A percentile compares a stretch with the other conserved stretches of the same genome.
These are phyloP conservation scores for Globisporangium emineosum DNA, from an alignment of 352 stramenopile species.

Conservation along the genomic window DNA sequence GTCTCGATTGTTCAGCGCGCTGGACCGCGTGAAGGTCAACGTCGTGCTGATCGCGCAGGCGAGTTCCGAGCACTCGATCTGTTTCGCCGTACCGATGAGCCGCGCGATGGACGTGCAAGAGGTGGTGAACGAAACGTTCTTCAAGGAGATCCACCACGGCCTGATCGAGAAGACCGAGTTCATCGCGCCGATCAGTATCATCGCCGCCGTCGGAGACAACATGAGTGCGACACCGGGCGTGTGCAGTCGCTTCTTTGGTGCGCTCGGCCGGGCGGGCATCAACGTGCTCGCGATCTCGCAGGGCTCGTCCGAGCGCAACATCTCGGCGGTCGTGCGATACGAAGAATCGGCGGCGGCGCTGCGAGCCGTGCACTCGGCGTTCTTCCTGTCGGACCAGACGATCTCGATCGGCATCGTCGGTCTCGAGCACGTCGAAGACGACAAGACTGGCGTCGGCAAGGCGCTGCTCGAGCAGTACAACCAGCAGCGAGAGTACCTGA, in stretches of 20 bases:
- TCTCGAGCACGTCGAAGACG: constrained; percentile 52
- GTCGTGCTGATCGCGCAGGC: constrained; percentile 94
- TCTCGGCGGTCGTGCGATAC: constrained; percentile 91
- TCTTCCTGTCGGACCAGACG: constrained; percentile 92
- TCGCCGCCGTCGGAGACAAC: constrained; percentile 94
- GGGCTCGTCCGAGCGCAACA: constrained; percentile 93
- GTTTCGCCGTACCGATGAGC: constrained; percentile 89
- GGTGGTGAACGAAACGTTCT: constrained; percentile 81
- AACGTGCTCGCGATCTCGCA: constrained; percentile 96
- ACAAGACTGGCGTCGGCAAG: constrained; percentile 60
- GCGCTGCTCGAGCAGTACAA: constrained; percentile 87
- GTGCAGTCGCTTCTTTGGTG: constrained; percentile 92
- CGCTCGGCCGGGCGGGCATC: constrained; percentile 91
- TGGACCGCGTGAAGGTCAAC: constrained; percentile 92
- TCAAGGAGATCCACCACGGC: constrained; percentile 86
- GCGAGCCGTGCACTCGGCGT: constrained; percentile 92
- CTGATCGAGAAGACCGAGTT: constrained; percentile 83
- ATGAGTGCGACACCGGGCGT: constrained; percentile 93
- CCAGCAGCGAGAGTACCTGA: constrained; percentile 82
- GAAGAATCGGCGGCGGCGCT: constrained; percentile 90
- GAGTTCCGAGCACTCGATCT: constrained; percentile 95
- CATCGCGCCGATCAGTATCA: constrained; percentile 91
- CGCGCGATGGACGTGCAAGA: constrained; percentile 64
- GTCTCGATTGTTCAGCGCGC: constrained; percentile 89
- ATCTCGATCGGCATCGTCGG: constrained; percentile 92